Conservation (phyloP, 1,139 yeast species). For the Pneumocystis oryctolagi region DNA sequence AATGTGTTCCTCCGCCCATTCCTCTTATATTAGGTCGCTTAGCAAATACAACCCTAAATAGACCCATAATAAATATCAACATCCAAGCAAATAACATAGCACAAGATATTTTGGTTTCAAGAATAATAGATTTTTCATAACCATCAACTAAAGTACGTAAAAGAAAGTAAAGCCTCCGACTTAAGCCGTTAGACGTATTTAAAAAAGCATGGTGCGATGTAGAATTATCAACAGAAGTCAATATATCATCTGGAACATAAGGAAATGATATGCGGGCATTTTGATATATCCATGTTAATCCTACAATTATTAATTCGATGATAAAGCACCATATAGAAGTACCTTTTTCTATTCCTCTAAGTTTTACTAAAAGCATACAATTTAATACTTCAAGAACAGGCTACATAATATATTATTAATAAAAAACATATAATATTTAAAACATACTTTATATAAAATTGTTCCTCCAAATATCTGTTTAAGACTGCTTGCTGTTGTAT, state of each 20-base stretch:
- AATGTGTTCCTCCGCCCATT: background rate
- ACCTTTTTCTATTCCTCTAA: slow-evolving; percentile 50
- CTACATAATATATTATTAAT: background rate
- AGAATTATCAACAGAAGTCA: background rate
- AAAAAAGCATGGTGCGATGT: background rate
- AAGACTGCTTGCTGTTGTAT: slow-evolving; percentile 40
- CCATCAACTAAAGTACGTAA: background rate
- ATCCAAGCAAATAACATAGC: background rate
- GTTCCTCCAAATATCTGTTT: slow-evolving; percentile 51
- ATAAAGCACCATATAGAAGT: background rate
- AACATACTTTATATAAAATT: slow-evolving; percentile 32
- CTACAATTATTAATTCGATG: background rate
- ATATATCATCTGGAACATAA: slow-evolving; percentile 7
- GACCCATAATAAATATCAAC: background rate
- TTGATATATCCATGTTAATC: slow-evolving; percentile 57
- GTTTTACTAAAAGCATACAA: slow-evolving; percentile 65
- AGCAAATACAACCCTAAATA: background rate
- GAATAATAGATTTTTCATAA: background rate
- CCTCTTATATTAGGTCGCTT: background rate
- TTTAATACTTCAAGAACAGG: slow-evolving; percentile 53
- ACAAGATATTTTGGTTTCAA: background rate
- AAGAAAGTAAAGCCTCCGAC: background rate
- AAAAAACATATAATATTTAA: slow-evolving; percentile 11
- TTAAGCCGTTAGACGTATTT: background rate
- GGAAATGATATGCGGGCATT: slow-evolving; percentile 52